Evolutionary conservation across 164 flowering plant genomes (phyloP).

Genomic region (Sextonia rubra): DNA sequence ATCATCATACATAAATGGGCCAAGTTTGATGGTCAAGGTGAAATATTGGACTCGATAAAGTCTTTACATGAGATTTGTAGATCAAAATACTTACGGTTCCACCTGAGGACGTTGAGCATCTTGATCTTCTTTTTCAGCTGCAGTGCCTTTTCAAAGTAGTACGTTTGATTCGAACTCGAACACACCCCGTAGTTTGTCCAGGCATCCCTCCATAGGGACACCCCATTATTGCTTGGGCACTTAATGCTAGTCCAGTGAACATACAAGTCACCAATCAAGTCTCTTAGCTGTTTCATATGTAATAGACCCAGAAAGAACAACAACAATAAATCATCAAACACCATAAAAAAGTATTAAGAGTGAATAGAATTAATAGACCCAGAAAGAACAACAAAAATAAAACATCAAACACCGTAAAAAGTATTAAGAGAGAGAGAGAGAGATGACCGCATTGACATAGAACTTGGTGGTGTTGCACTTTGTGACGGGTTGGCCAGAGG

Average conservation of each 20-base stretch:
- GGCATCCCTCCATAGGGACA: not conserved
- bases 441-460: not conserved
- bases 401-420: too few species aligned
- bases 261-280: not conserved
- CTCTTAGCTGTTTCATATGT: not conserved
- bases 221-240: slow-evolving; percentile 9
- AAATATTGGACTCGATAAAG: too few species aligned
- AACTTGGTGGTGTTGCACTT: not conserved
- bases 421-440: not conserved
- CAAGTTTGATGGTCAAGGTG: too few species aligned
- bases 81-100: slow-evolving; percentile 3
- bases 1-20: not conserved
- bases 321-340: too few species aligned
- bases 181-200: slow-evolving; percentile 3
- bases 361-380: not conserved
- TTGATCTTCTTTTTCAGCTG: not conserved
- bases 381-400: too few species aligned
- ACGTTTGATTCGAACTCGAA: not conserved
- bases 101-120: not conserved
- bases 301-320: not conserved
- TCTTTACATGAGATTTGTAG: too few species aligned
- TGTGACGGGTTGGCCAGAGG: not conserved
- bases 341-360: too few species aligned
- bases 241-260: slow-evolving; percentile 7
- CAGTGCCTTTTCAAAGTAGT: slow-evolving; percentile 2